Base-by-base conservation (phyloP, 2,329 filamentous ascomycete genomes). In the Metarhizium guizhouense region DNA sequence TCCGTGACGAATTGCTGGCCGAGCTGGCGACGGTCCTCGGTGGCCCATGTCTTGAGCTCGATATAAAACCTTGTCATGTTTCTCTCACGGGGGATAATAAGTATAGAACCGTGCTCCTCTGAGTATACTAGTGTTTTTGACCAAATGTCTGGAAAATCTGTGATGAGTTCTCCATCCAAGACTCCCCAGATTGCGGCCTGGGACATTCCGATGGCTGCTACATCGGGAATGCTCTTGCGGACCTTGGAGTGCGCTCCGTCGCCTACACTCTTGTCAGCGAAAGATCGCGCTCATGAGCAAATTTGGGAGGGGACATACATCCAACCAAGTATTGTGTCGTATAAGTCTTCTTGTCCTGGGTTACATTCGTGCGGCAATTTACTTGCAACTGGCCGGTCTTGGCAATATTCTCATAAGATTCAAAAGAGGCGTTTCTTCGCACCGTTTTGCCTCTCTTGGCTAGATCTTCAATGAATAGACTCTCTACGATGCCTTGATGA, bases 401-500 rank as follows among this genome's bases (percentile, higher is more conserved):
- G 58, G 75, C 72, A 54, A 74, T 72, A 29, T 73, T 70, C 63
- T 63, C 74, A 67, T 79, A 84, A 16, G 76, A 79, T 58, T 80
- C 77, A 58, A 89, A 90, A 6, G 79, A 77, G 14, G 81, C 84
- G 61, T 83, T 86, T 58, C 87, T 76, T 55, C 76, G 76, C 29
- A 90, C 85, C 47, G 79, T 75, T 16, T 83, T 73, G 14, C 85
- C 85, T 51, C 86, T 77, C 62, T 83, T 80, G 60, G 75, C 75
- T 68, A 90, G 76, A 63, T 90, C 87, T 8, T 87, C 77, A 53
- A 89, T 79, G 62, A 91, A 84, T 2, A 87, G 69, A 50, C 81
- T 80, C 69, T 90, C 87, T 0, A 90, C 79, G 80, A 90, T 88
- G 51, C 87, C 87, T 69, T 91, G 87, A 64, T 90, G 87, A 18